Base-by-base conservation (phyloP, 2,329 filamentous ascomycete species). In the Beauveria brongniartii region DNA sequence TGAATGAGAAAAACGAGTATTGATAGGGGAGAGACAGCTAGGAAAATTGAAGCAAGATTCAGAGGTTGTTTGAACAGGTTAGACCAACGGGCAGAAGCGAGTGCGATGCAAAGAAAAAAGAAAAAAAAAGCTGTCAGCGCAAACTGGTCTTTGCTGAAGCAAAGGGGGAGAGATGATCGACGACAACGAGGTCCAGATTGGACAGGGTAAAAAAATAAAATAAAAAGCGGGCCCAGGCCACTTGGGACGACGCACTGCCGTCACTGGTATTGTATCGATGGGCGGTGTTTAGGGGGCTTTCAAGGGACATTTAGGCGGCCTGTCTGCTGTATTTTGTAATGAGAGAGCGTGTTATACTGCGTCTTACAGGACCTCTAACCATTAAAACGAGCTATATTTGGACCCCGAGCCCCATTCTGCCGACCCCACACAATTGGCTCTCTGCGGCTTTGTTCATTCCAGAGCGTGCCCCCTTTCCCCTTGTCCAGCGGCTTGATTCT, bases 131-230 rank as follows among this genome's bases (percentile, higher is more conserved):
- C 22, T 16, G 55, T 55, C 12, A 20, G 55, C 46, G 47, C 46
- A 51, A 58, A 22, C n/a, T 46, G 48, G 16, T 58, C 55, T 47
- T n/a, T 22, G 22, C n/a, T 16, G 5, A 37, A 50, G 20, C 55
- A 41, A 58, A 51, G 46, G 55, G 40, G 40, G 24, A 28, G 48
- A 41, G 30, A 50, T n/a, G 55, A 58, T 58, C 55, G 55, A 58
- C 55, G 44, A n/a, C 53, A 4, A 10, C 12, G 37, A 51, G 26
- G 55, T 41, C 24, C 28, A 57, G 37, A 57, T 57, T 57, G 41
- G 41, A 30, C 18, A 18, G 9, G 44, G 24, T 9, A 37, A 22
- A 56, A 56, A 57, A 37, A 43, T 14, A 50, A 51, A 40, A 48
- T 18, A 37, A 57, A 56, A 48, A 57, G 26, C 37, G 55, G 55